A percentile compares a stretch with the other conserved stretches of the same genome.
These are phyloP conservation scores for Agarophyton chilense DNA, from an alignment of 23 red algal genomes.

Conservation along the genomic window DNA sequence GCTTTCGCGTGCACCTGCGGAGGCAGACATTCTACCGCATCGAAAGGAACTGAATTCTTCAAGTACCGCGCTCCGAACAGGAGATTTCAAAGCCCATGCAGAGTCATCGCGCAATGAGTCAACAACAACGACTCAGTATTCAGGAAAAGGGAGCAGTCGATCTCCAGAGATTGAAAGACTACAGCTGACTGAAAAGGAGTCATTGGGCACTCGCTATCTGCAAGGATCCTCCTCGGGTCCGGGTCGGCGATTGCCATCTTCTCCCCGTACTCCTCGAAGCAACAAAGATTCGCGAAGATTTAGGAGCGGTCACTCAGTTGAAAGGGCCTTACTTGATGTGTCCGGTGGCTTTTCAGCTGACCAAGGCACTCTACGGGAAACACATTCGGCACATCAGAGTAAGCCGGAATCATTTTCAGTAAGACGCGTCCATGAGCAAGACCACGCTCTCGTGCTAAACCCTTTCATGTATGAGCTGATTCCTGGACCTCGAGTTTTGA, in stretches of 20 bases:
- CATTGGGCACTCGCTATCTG: not conserved
- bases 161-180: not conserved
- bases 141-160: not conserved
- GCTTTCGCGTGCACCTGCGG: not conserved
- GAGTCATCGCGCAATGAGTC: not conserved
- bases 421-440: not conserved
- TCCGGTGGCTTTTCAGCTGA: not conserved
- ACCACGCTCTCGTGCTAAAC: not conserved
- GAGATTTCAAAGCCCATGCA: not conserved
- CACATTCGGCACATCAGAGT: not conserved
- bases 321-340: not conserved
- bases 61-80: not conserved
- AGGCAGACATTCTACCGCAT: not conserved
- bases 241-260: not conserved
- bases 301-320: conserved; percentile 2
- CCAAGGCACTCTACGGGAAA: not conserved
- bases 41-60: not conserved
- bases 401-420: not conserved
- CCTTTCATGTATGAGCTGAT: not conserved
- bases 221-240: not conserved
- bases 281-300: not conserved
- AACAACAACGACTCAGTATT: not conserved
- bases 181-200: not conserved
- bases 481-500: not conserved
- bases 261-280: not conserved